These are phyloP conservation scores for Aspergillus pseudonomiae DNA, from an alignment of 2,329 filamentous ascomycete genomes.

Conservation along the genomic window DNA sequence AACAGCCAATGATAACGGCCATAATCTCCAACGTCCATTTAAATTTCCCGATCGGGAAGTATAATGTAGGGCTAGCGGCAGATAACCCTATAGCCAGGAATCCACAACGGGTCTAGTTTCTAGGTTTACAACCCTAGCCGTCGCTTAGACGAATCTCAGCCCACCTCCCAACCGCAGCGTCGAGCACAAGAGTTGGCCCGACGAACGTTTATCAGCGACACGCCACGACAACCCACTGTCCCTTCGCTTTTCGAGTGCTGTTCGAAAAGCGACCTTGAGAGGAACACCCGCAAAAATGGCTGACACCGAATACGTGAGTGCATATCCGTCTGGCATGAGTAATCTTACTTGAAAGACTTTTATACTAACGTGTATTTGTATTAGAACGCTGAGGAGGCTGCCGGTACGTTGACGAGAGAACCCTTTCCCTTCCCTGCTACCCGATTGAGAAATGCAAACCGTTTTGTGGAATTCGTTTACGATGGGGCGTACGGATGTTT, in stretches of 20 bases:
- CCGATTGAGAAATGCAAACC: slow-evolving; percentile 4
- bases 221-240: slow-evolving; percentile 41
- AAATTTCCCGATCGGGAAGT: neutral
- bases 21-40: neutral
- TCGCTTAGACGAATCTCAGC: slow-evolving; percentile 48
- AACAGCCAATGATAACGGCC: slow-evolving; percentile 2
- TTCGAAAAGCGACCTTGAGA: slow-evolving; percentile 49
- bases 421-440: slow-evolving; percentile 19
- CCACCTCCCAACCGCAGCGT: slow-evolving; percentile 38
- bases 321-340: slow-evolving; percentile 2
- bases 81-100: slow-evolving; percentile 12
- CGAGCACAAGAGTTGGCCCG: slow-evolving; percentile 31
- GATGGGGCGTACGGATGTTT: slow-evolving; percentile 11
- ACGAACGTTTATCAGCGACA: slow-evolving; percentile 40
- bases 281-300: slow-evolving; percentile 71
- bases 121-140: slow-evolving; percentile 46
- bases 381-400: slow-evolving; percentile 95
- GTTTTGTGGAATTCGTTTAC: slow-evolving; percentile 7
- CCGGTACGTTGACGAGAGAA: slow-evolving; percentile 58
- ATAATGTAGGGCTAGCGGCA: slow-evolving; percentile 12
- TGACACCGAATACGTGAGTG: slow-evolving; percentile 84
- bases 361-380: slow-evolving; percentile 41
- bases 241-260: slow-evolving; percentile 50
- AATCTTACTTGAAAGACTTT: neutral
- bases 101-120: slow-evolving; percentile 32